Evolutionary conservation across 202 grass and related monocot species (phyloP).

Genomic region (Elaeis oleifera): DNA sequence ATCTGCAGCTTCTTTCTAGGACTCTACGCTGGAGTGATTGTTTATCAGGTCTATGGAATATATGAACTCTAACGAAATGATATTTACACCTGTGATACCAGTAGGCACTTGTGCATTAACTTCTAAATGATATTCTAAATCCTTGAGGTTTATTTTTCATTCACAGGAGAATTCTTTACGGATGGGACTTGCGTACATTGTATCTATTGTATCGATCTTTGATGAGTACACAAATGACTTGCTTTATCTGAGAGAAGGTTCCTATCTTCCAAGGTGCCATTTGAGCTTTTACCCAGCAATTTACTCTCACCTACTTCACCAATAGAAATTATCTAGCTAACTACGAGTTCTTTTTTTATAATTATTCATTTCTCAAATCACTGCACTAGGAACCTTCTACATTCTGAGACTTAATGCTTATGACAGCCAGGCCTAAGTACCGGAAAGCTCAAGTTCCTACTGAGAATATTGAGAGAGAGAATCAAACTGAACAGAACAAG

Average conservation of each 20-base stretch:
- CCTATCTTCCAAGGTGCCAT: constrained; percentile 69
- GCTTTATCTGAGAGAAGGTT: constrained; percentile 93
- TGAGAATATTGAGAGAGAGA: constrained; percentile 15
- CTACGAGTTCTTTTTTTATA: background rate
- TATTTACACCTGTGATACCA: too few relatives aligned
- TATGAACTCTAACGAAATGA: too few relatives aligned
- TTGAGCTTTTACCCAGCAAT: background rate
- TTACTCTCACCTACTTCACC: too few relatives aligned
- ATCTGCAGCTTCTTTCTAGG: constrained; percentile 67
- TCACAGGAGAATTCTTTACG: constrained; percentile 53
- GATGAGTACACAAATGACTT: constrained; percentile 93
- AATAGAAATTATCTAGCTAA: too few relatives aligned
- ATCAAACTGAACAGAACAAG: constrained; percentile 18
- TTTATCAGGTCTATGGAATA: constrained; percentile 53
- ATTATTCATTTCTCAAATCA: background rate
- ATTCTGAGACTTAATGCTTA: constrained; percentile 28
- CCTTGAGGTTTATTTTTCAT: background rate
- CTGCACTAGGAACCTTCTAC: background rate
- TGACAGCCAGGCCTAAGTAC: constrained; percentile 68
- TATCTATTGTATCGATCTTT: constrained; percentile 57
- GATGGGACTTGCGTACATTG: constrained; percentile 80
- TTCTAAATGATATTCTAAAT: too few relatives aligned
- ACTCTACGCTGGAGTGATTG: constrained; percentile 44
- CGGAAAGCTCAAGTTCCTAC: constrained; percentile 36
- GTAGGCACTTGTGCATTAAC: too few relatives aligned